These are phyloP conservation scores for Endocarpon pusillum DNA, from an alignment of 495 filamentous ascomycete genomes.

Conservation along the genomic window DNA sequence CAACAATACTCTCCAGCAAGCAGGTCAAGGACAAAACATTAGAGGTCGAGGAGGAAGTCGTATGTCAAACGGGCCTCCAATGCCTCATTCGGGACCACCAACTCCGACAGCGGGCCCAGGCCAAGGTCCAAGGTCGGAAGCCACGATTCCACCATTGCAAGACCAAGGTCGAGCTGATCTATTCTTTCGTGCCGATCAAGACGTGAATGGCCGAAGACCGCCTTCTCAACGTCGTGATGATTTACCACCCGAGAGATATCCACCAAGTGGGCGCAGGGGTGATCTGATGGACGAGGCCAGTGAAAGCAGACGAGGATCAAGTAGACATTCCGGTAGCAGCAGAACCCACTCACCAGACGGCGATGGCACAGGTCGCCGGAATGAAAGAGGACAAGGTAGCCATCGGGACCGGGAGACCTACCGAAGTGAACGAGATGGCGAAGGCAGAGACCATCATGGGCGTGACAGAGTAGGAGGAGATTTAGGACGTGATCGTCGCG, in stretches of 20 bases:
- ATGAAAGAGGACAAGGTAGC: conserved; percentile 5
- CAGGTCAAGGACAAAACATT: conserved; percentile 17
- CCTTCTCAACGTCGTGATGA: background rate
- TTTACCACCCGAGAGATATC: conserved; percentile 7
- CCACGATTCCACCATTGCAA: no score
- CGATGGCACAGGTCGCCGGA: no score
- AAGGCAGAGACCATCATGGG: background rate
- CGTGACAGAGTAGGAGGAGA: conserved; percentile 8
- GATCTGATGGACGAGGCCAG: conserved; percentile 20
- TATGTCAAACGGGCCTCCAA: conserved; percentile 14
- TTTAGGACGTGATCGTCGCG: conserved; percentile 18
- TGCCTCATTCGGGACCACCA: conserved; percentile 17
- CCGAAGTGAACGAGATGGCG: conserved; percentile 5
- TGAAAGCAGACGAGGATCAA: conserved; percentile 15
- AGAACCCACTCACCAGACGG: conserved; percentile 5
- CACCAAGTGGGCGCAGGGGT: conserved; percentile 12
- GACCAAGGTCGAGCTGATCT: conserved; percentile 15
- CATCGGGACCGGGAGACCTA: conserved; percentile 6
- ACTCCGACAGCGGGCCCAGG: conserved; percentile 14
- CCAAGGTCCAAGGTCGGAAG: conserved; percentile 10
- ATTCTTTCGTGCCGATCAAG: no score
- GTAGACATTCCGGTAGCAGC: conserved; percentile 10
- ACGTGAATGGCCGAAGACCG: conserved; percentile 4
- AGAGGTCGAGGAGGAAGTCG: conserved; percentile 24
- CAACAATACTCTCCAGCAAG: conserved; percentile 29